Evolutionary conservation across 805 yeast genomes (phyloP).

Genomic region (Starmerella roubikii): DNA sequence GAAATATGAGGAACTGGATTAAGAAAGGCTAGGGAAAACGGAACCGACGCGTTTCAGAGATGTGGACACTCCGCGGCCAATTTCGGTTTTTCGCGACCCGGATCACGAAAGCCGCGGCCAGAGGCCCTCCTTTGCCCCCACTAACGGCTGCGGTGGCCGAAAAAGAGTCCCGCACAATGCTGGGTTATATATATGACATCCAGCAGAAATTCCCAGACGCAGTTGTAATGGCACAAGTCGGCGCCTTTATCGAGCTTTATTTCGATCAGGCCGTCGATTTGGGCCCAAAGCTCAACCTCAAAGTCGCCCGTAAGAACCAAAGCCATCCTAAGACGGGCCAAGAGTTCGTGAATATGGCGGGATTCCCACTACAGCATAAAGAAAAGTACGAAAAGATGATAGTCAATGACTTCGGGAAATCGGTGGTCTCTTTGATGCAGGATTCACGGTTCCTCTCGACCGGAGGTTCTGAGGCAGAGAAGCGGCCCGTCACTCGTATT

Average conservation of each 20-base stretch:
- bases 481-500: conserved; percentile 61
- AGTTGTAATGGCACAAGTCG: conserved; percentile 32
- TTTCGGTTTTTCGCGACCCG: background rate
- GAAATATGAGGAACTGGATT: too few species aligned
- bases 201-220: conserved; percentile 38
- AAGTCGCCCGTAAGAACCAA: conserved; percentile 41
- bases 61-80: too few species aligned
- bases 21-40: too few species aligned
- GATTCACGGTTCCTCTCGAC: conserved; percentile 21
- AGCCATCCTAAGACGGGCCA: conserved; percentile 24
- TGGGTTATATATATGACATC: conserved; percentile 17
- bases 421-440: conserved; percentile 68
- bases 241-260: conserved; percentile 39
- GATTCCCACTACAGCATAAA: conserved; percentile 65
- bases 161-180: conserved; percentile 11
- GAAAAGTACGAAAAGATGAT: conserved; percentile 60
- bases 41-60: too few species aligned
- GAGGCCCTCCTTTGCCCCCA: conserved; percentile 5
- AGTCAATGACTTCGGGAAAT: conserved; percentile 53
- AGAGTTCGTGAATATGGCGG: conserved; percentile 49
- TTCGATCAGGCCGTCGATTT: conserved; percentile 72
- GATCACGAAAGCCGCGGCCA: background rate
- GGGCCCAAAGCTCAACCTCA: conserved; percentile 58
- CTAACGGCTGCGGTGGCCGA: background rate
- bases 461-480: conserved; percentile 25